Percentiles rank a stretch among this genome's conserved stretches.
These are phyloP conservation scores for Xylaria sp. DNA, from an alignment of 2,329 filamentous ascomycete species.

Conservation along the genomic window DNA sequence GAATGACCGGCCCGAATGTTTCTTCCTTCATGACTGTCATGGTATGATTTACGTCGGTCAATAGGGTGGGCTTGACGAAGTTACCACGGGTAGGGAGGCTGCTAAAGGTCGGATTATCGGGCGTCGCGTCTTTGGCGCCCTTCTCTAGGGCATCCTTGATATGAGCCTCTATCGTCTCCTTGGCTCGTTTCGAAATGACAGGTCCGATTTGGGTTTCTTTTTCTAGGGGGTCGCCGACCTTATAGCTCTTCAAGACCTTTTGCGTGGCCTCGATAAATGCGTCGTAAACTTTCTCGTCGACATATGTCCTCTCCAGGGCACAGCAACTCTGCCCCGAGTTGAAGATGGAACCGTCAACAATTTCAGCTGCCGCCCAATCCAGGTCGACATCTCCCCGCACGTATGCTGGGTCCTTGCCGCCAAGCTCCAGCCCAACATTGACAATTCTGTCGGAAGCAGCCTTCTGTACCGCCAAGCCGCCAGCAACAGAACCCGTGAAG, in stretches of 20 bases:
- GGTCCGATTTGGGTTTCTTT: slow-evolving; percentile 85
- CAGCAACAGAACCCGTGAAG: slow-evolving; percentile 93
- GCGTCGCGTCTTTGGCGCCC: slow-evolving; percentile 86
- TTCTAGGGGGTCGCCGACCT: slow-evolving; percentile 87
- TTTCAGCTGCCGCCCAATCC: slow-evolving; percentile 90
- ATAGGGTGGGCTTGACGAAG: slow-evolving; percentile 86
- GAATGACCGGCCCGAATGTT: slow-evolving; percentile 93
- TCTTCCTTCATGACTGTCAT: slow-evolving; percentile 94
- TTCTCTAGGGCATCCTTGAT: slow-evolving; percentile 84
- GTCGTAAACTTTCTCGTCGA: slow-evolving; percentile 86
- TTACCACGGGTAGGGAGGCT: slow-evolving; percentile 82
- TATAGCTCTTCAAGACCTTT: slow-evolving; percentile 82
- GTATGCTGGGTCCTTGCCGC: slow-evolving; percentile 95
- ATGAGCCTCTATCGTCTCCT: slow-evolving; percentile 79
- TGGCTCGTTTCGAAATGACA: slow-evolving; percentile 84
- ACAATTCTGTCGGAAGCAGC: slow-evolving; percentile 86
- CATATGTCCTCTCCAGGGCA: slow-evolving; percentile 90
- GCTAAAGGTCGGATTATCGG: slow-evolving; percentile 80
- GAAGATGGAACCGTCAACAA: slow-evolving; percentile 95
- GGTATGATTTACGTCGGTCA: slow-evolving; percentile 80
- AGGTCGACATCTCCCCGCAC: slow-evolving; percentile 87
- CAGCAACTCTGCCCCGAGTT: slow-evolving; percentile 99
- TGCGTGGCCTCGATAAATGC: slow-evolving; percentile 82
- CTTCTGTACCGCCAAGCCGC: slow-evolving; percentile 85
- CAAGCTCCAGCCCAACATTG: slow-evolving; percentile 88